phyloP scores from a whole-genome alignment of 345 rosid species.

The Laguncularia racemosa region DNA sequence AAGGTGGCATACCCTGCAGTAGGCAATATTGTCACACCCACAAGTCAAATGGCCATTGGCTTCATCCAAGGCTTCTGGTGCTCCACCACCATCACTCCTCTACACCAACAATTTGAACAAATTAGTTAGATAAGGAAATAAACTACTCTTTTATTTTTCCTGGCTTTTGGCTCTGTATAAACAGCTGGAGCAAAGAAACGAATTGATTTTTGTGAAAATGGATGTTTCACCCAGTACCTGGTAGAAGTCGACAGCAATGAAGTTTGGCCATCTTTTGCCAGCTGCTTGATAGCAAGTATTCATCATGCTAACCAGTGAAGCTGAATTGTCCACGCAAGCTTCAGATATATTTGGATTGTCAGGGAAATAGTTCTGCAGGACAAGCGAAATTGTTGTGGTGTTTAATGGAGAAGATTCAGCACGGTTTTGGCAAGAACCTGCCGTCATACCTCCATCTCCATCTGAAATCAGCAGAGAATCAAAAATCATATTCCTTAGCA shows the following conservation, averaged over 20 bases:
- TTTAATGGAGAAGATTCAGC: constrained; percentile 63
- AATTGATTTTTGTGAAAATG: neutral
- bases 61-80: constrained; percentile 69
- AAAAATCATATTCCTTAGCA: neutral
- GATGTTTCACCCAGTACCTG: constrained; percentile 34
- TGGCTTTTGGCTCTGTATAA: neutral
- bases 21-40: constrained; percentile 69
- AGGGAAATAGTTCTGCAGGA: constrained; percentile 72
- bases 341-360: constrained; percentile 50
- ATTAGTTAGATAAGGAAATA: neutral
- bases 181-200: neutral
- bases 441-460: constrained; percentile 69
- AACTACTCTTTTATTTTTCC: neutral
- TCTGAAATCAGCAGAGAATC: constrained; percentile 37
- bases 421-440: constrained; percentile 63
- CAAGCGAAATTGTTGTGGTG: constrained; percentile 44
- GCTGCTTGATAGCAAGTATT: constrained; percentile 65
- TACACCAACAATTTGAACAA: constrained; percentile 16
- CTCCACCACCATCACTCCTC: constrained; percentile 93
- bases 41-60: constrained; percentile 92
- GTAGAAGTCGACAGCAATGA: constrained; percentile 89
- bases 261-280: constrained; percentile 93
- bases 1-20: constrained; percentile 55
- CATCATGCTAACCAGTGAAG: constrained; percentile 55
- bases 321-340: constrained; percentile 73